phyloP scores from a whole-genome alignment of 108 stramenopile genomes.

The Cyclotella kingstonii region DNA sequence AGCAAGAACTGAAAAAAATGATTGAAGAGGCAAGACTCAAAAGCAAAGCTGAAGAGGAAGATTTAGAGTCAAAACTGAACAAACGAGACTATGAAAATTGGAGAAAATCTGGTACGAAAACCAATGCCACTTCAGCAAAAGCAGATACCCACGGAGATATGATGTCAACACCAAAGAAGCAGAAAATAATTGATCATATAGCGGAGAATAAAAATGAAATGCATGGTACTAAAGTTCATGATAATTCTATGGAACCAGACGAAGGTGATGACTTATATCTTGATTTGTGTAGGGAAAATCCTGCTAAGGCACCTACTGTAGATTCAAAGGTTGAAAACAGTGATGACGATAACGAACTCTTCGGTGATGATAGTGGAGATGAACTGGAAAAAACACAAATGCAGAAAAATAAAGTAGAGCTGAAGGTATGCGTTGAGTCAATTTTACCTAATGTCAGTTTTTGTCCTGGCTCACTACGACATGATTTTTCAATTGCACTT shows the following conservation, averaged over 20 bases:
- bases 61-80: conserved; percentile 6
- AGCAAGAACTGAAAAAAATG: conserved; percentile 12
- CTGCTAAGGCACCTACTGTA: not conserved
- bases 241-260: no score
- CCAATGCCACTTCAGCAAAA: not conserved
- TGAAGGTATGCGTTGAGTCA: conserved; percentile 21
- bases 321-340: conserved; percentile 1
- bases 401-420: conserved; percentile 28
- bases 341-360: conserved; percentile 11
- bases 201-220: not conserved
- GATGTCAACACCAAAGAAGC: conserved; percentile 2
- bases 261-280: not conserved
- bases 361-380: conserved; percentile 10
- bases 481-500: not conserved
- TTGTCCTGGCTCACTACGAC: not conserved
- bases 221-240: not conserved
- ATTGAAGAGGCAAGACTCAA: conserved; percentile 6
- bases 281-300: conserved; percentile 3
- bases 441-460: not conserved
- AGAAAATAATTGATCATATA: not conserved
- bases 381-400: conserved; percentile 7
- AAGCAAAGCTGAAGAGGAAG: conserved; percentile 10
- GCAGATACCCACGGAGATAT: not conserved
- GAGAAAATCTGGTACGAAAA: conserved; percentile 1
- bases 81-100: conserved; percentile 11